Conservation (phyloP, 2,329 filamentous ascomycete genomes). For the Helicocarpus griseus region DNA sequence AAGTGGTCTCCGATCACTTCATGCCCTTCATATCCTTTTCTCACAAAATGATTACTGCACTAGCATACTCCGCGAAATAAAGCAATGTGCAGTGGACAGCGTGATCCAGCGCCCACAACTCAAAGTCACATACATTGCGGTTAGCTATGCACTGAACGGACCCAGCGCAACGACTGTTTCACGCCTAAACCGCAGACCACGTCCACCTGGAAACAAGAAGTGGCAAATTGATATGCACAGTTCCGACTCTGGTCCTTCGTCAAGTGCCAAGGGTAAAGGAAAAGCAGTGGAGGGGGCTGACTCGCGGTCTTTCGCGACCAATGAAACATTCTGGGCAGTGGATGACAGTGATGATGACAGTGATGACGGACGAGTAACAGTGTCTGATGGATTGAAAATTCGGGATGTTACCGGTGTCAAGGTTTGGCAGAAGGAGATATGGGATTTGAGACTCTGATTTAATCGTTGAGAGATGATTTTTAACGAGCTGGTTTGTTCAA, state of each 20-base stretch:
- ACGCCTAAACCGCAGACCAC: background rate
- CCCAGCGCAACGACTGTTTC: slow-evolving; percentile 6
- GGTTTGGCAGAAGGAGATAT: slow-evolving; percentile 19
- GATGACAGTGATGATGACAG: slow-evolving; percentile 3
- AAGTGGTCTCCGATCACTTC: slow-evolving; percentile 13
- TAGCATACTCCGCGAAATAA: slow-evolving; percentile 14
- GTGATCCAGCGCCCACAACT: slow-evolving; percentile 13
- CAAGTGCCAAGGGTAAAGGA: background rate
- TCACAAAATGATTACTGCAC: slow-evolving; percentile 10
- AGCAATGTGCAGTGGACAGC: slow-evolving; percentile 13
- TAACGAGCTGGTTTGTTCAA: too few species aligned
- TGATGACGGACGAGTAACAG: background rate
- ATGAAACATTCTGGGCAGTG: background rate
- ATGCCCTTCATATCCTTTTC: slow-evolving; percentile 17
- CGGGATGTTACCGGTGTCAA: slow-evolving; percentile 14
- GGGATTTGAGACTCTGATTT: slow-evolving; percentile 14
- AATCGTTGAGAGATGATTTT: too few species aligned
- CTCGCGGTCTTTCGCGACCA: background rate
- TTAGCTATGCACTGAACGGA: slow-evolving; percentile 11
- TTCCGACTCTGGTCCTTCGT: background rate
- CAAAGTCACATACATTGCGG: slow-evolving; percentile 16
- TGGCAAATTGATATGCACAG: background rate
- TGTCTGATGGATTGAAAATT: slow-evolving; percentile 8
- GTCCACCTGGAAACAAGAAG: background rate
- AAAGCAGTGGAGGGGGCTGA: background rate